Base-by-base conservation (phyloP, 169 alveolate genomes). In the Eimeria sp. region DNA sequence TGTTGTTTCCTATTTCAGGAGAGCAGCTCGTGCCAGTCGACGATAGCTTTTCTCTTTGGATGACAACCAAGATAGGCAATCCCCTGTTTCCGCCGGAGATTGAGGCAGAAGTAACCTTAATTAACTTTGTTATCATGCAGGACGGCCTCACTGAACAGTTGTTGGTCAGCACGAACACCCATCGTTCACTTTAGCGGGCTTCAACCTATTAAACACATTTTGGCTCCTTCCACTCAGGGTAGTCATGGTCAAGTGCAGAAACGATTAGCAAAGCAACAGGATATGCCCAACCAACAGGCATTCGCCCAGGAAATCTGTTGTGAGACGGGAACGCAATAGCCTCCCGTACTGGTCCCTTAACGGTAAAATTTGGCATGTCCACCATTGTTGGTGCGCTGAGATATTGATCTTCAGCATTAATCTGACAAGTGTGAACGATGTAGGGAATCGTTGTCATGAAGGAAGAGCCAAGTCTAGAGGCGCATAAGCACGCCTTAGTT, bases 71-170 rank as follows among this genome's bases (percentile, higher is more conserved):
- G 97, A 96, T 98, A 96, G 92, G 99, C 70, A 99, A 99, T 96
- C 99, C 99, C 30, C 99, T 98, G 90, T 99, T 98, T 96, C 99
- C 99, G 14, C 99, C 99, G 20, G 99, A 99, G 95, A 98, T 98
- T 65, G 98, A 99, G 54, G 98, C 99, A 25, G 98, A 98, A 92
- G 98, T 99, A 57, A 98, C 98, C 58, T 92, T 99, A 40, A 98
- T 99, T 65, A 99, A 99, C 97, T 99, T 98, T 97, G 98, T 99
- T 45, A 99, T 98, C 67, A 99, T 98, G 63, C 98, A 98, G 97
- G 98, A 98, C 82, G 99, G 99, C 89, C 98, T 98, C 67, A 70
- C 97, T 18, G 95, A 88, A n/a, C 96, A 93, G 65, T 86, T 93
- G 61, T 70, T 99, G 97, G 98, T 99, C 92, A 97, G 99, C 58